A percentile compares a stretch with the other conserved stretches of the same genome.
Evolutionary conservation across 1,284 basidiomycete genomes (phyloP).

Genomic region (Irpex rosettiformis): DNA sequence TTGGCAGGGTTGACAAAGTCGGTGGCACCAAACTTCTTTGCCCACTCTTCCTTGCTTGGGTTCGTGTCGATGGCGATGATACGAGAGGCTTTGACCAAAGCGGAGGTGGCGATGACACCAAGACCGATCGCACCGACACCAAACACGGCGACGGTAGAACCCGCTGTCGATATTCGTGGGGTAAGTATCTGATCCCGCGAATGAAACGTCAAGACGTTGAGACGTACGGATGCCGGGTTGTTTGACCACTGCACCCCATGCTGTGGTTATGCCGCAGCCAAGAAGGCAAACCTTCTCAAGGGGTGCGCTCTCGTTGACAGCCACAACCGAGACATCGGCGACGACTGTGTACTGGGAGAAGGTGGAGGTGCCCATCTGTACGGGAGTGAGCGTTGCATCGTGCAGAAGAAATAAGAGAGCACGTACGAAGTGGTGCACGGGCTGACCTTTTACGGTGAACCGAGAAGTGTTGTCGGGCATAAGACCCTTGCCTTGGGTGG

Average conservation of each 20-base stretch:
- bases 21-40: conserved; percentile 93
- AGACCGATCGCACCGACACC: conserved; percentile 96
- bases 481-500: conserved; percentile 93
- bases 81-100: conserved; percentile 75
- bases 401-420: neutral
- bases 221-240: conserved; percentile 73
- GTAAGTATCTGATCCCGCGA: neutral
- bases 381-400: conserved; percentile 7
- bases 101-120: conserved; percentile 84
- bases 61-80: conserved; percentile 96
- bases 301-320: conserved; percentile 82
- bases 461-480: conserved; percentile 95
- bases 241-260: conserved; percentile 86
- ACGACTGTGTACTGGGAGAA: conserved; percentile 99
- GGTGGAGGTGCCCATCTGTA: conserved; percentile 95
- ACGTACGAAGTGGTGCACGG: conserved; percentile 88
- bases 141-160: conserved; percentile 89
- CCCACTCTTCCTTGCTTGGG: conserved; percentile 83
- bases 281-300: conserved; percentile 94
- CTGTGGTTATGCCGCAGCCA: conserved; percentile 97
- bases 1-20: conserved; percentile 90
- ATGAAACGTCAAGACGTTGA: neutral
- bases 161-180: conserved; percentile 44
- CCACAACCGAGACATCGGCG: conserved; percentile 94
- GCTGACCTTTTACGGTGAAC: conserved; percentile 88